Percentiles rank a stretch among this genome's conserved stretches.
Evolutionary conservation across 345 rosid species (phyloP).

Genomic region (Alliaria petiolata): DNA sequence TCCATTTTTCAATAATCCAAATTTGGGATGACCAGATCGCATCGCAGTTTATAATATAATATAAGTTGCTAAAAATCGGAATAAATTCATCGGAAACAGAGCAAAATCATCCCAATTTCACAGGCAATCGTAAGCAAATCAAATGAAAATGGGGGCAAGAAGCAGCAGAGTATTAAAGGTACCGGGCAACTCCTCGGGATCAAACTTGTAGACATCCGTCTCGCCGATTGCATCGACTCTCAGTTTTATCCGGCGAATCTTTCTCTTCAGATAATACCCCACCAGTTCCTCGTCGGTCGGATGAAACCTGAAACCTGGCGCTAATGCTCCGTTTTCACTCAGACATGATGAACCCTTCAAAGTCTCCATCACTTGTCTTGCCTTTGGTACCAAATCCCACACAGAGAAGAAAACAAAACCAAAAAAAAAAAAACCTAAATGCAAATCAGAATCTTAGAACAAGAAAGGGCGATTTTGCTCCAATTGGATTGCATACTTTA

Average conservation of each 20-base stretch:
- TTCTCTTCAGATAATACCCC: slow-evolving; percentile 70
- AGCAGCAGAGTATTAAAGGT: background rate
- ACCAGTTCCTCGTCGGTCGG: slow-evolving; percentile 95
- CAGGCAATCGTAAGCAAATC: background rate
- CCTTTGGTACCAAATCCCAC: background rate
- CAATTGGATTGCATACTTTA: background rate
- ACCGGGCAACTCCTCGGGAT: slow-evolving; percentile 95
- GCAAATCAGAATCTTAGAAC: background rate
- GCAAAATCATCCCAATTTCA: background rate
- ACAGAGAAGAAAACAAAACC: background rate
- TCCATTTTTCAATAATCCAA: too few species aligned
- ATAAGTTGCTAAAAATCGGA: background rate
- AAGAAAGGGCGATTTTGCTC: background rate
- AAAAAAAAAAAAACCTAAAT: background rate
- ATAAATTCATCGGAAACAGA: background rate
- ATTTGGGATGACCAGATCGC: too few species aligned
- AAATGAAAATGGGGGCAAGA: background rate
- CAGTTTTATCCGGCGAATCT: slow-evolving; percentile 57
- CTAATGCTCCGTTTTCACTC: slow-evolving; percentile 44
- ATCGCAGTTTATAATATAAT: too few species aligned
- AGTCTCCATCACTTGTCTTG: slow-evolving; percentile 15
- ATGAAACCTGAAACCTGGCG: slow-evolving; percentile 92
- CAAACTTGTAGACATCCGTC: slow-evolving; percentile 85
- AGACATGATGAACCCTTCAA: background rate
- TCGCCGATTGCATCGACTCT: slow-evolving; percentile 61